These are phyloP conservation scores for Neurospora hispaniola DNA, from an alignment of 495 filamentous ascomycete species.

Conservation along the genomic window DNA sequence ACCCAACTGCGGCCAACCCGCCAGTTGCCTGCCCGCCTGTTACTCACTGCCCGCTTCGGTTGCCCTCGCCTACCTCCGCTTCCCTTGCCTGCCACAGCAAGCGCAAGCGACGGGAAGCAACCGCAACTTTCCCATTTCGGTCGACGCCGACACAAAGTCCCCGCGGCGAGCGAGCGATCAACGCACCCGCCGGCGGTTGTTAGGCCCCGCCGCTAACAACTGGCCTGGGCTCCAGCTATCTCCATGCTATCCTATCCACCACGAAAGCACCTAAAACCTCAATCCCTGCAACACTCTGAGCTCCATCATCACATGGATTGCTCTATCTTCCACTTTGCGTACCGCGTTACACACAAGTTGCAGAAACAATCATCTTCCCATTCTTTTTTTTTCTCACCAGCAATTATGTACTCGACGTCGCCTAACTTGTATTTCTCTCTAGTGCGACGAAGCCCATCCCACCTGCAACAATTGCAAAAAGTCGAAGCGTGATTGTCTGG, in stretches of 20 bases:
- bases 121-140: not conserved
- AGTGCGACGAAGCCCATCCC: conserved; percentile 97
- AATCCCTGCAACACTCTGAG: not conserved
- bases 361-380: not conserved
- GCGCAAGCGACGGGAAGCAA: not conserved
- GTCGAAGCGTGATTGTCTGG: conserved; percentile 92
- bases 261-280: not conserved
- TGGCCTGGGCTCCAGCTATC: not conserved
- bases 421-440: conserved; percentile 11
- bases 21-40: not conserved
- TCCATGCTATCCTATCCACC: not conserved
- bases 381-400: too few relatives aligned
- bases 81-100: not conserved
- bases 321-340: not conserved
- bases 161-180: not conserved
- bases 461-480: conserved; percentile 96
- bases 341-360: not conserved
- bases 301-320: not conserved
- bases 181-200: not conserved
- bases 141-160: not conserved
- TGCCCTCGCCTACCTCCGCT: not conserved
- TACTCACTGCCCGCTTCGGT: not conserved
- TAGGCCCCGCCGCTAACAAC: not conserved
- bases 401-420: not conserved
- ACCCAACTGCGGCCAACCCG: not conserved